Conservation (phyloP, 2,329 filamentous ascomycete species). For the Talaromyces sp. region DNA sequence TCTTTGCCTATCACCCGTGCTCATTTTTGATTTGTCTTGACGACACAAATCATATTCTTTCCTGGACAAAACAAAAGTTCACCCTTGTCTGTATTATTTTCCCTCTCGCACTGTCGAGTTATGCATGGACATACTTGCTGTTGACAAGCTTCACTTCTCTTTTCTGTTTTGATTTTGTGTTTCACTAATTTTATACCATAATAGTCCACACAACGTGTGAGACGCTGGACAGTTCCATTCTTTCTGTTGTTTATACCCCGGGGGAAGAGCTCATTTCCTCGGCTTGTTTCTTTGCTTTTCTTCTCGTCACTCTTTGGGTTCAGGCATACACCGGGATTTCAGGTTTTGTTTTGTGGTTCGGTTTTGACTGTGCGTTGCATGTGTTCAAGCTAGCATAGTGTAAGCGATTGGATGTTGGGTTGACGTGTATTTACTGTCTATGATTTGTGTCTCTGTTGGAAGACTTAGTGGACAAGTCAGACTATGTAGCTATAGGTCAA, state of each 20-base stretch:
- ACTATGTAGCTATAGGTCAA: neutral
- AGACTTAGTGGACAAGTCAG: neutral
- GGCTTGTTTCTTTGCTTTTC: neutral
- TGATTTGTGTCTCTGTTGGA: neutral
- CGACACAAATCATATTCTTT: neutral
- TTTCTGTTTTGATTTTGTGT: neutral
- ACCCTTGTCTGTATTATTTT: constrained; percentile 7
- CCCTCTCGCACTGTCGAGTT: constrained; percentile 1
- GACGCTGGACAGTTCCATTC: constrained; percentile 5
- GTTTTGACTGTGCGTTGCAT: constrained; percentile 8
- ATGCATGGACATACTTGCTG: constrained; percentile 10
- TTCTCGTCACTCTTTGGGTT: constrained; percentile 1
- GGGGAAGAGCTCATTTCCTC: neutral
- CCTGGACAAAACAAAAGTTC: constrained; percentile 1
- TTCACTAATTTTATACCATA: constrained; percentile 3
- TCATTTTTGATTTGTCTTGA: neutral
- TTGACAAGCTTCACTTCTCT: constrained; percentile 3
- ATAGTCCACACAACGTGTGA: constrained; percentile 11
- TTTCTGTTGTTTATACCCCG: constrained; percentile 4
- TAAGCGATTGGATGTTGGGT: constrained; percentile 8
- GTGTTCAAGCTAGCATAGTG: constrained; percentile 9
- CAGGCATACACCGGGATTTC: neutral
- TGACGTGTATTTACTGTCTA: neutral
- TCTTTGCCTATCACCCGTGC: neutral
- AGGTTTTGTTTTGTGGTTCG: constrained; percentile 4